Evolutionary conservation across 345 rosid genomes (phyloP), one percentile per base, ranked within the genome.

Genomic region (Sonneratia alba): DNA sequence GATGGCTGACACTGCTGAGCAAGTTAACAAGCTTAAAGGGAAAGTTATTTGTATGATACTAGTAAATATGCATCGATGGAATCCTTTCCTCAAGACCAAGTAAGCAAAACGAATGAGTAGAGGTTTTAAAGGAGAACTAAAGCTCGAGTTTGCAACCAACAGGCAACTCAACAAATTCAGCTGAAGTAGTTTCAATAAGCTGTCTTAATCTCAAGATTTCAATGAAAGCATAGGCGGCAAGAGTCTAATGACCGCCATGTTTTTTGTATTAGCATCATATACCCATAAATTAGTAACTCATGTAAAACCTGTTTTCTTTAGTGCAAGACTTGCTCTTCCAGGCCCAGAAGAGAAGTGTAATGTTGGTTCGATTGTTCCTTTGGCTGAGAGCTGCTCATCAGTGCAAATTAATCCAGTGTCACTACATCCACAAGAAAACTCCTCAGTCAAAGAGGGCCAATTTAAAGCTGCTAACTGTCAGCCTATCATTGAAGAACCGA

Each of bases 401-500:
- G 74, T 70, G 73, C 65, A 77, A 69, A 71, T 84, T 77, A 82
- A 78, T 77, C 86, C 79, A 67, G 70, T 80, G 80, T 72, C 72
- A 56, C 75, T 85, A 76, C 87, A 81, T 77, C 80, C 78, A 70
- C 80, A 34, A 11, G 66, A 70, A 56, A 56, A 51, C 62, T 22
- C 53, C 9, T 36, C 63, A 38, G 47, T 34, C n/a, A 55, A 15
- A 3, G 65, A 27, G 6, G 19, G 65, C 36, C 12, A 62, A 27
- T 37, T 22, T 3, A 47, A 16, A 34, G 43, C 21, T 3, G 21
- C 4, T 57, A 42, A 77, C 10, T 42, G 45, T 51, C 80, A 78
- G 57, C 98, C 98, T 53, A 88, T 94, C 38, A 79, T 94, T 53
- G 98, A 94, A 82, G 93, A 86, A 73, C 98, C 98, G n/a, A 77